phyloP scores from a whole-genome alignment of 352 stramenopile species.

The Achlya hypogyna region DNA sequence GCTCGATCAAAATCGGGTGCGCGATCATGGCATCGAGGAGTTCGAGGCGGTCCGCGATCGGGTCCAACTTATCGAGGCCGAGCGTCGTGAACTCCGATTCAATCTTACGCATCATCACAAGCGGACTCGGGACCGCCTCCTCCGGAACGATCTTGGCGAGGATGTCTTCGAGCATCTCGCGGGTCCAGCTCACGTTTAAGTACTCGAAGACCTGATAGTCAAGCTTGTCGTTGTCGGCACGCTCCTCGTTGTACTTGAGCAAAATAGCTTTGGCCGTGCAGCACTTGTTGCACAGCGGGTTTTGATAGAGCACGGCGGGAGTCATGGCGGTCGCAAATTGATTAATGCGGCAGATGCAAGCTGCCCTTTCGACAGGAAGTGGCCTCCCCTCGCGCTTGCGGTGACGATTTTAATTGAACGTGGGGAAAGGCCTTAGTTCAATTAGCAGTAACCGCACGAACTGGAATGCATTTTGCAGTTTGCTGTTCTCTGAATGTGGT shows the following conservation, averaged over 20 bases:
- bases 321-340: no score
- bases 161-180: not conserved
- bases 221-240: not conserved
- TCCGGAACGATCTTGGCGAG: not conserved
- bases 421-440: no score
- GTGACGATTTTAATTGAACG: no score
- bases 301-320: not conserved
- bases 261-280: not conserved
- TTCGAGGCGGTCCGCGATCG: not conserved
- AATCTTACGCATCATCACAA: constrained; percentile 2
- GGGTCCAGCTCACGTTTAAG: not conserved
- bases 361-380: no score
- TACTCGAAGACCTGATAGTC: not conserved
- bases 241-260: not conserved
- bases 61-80: not conserved
- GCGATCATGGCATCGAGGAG: not conserved
- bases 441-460: no score
- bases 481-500: no score
- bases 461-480: no score
- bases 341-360: no score
- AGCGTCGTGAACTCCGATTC: not conserved
- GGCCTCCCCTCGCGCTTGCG: no score
- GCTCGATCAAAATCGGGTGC: constrained; percentile 1
- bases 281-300: not conserved
- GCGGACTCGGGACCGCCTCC: not conserved